Evolutionary conservation across 805 yeast species (phyloP).

Genomic region (Ogataea corticis): DNA sequence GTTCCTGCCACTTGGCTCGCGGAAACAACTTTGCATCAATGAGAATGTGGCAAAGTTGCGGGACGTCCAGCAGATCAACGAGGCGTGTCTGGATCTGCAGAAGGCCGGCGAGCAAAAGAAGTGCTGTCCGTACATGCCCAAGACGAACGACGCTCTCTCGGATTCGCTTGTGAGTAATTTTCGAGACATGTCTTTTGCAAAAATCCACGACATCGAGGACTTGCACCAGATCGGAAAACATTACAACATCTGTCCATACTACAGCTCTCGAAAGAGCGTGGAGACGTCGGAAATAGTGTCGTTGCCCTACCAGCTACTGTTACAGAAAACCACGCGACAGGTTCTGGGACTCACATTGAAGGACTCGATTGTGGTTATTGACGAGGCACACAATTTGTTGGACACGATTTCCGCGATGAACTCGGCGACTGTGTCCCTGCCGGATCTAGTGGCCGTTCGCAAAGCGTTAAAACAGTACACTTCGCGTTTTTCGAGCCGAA

Average conservation of each 20-base stretch:
- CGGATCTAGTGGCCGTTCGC: conserved; percentile 48
- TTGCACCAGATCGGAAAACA: conserved; percentile 58
- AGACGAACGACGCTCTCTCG: conserved; percentile 33
- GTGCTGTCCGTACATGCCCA: conserved; percentile 45
- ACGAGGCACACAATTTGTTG: conserved; percentile 88
- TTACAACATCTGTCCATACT: conserved; percentile 75
- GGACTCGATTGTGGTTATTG: conserved; percentile 73
- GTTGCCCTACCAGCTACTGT: conserved; percentile 78
- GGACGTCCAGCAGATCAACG: conserved; percentile 63
- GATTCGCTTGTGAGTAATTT: conserved; percentile 41
- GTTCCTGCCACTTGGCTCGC: conserved; percentile 74
- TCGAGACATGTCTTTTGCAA: conserved; percentile 54
- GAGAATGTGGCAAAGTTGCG: conserved; percentile 52
- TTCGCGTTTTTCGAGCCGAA: conserved; percentile 57
- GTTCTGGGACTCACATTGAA: conserved; percentile 58
- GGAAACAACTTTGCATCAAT: conserved; percentile 83
- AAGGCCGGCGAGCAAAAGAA: conserved; percentile 29
- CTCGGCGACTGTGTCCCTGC: conserved; percentile 55
- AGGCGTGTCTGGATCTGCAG: conserved; percentile 76
- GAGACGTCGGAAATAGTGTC: conserved; percentile 72
- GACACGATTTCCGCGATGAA: conserved; percentile 73
- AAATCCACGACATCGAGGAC: conserved; percentile 79
- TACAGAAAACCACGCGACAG: conserved; percentile 61
- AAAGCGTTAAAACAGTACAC: conserved; percentile 56
- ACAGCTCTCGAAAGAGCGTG: conserved; percentile 60